Percentiles rank a stretch among this genome's conserved stretches.
These are phyloP conservation scores for Priceomyces fermenticarens DNA, from an alignment of 805 yeast genomes.

Conservation along the genomic window DNA sequence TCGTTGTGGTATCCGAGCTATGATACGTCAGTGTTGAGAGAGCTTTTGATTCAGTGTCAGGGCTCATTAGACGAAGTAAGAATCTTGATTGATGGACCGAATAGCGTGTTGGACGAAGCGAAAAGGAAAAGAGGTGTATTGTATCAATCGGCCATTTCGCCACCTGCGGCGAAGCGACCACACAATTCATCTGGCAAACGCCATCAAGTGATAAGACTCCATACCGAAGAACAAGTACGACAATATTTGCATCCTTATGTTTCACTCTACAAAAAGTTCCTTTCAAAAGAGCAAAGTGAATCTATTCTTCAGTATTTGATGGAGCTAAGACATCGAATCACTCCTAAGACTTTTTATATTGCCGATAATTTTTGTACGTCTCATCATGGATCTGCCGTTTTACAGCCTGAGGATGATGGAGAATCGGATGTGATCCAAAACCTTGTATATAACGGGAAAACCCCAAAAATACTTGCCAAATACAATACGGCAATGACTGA, in stretches of 20 bases:
- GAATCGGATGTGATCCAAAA: constrained; percentile 3
- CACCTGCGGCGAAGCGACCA: constrained; percentile 5
- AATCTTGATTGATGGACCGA: constrained; percentile 33
- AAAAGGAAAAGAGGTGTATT: constrained; percentile 8
- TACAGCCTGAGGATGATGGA: constrained; percentile 5
- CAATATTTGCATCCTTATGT: constrained; percentile 45
- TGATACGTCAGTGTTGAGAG: constrained; percentile 41
- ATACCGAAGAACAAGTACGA: constrained; percentile 51
- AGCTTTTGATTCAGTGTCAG: constrained; percentile 50
- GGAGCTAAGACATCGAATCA: constrained; percentile 38
- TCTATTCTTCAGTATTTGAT: constrained; percentile 40
- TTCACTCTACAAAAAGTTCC: constrained; percentile 47
- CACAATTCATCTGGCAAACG: not conserved
- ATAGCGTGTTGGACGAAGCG: not conserved
- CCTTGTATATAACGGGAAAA: constrained; percentile 44
- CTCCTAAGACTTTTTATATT: constrained; percentile 49
- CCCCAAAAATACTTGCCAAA: constrained; percentile 13
- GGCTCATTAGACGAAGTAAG: constrained; percentile 49
- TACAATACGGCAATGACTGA: constrained; percentile 41
- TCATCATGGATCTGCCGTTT: constrained; percentile 45
- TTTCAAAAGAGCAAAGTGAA: constrained; percentile 51
- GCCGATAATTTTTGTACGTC: constrained; percentile 63
- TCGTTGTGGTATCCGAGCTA: constrained; percentile 40
- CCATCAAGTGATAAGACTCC: constrained; percentile 36
- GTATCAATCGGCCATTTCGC: constrained; percentile 14